These are phyloP conservation scores for Spergularia bocconei DNA, from an alignment of 148 eudicot species.

Conservation along the genomic window DNA sequence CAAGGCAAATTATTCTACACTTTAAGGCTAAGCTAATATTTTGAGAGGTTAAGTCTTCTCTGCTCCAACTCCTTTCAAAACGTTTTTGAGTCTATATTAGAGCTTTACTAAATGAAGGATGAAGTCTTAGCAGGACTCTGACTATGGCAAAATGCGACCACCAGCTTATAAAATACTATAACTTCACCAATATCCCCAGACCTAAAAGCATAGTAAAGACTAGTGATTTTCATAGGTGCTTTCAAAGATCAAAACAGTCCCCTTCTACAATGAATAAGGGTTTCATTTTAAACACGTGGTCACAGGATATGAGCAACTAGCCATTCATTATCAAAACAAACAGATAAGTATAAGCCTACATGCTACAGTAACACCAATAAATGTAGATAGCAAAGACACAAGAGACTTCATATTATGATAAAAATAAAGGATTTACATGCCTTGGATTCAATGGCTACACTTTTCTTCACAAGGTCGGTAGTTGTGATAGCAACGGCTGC, in stretches of 20 bases:
- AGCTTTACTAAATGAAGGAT: not conserved
- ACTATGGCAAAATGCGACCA: not conserved
- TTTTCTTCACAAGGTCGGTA: constrained; percentile 95
- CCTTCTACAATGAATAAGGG: too few relatives aligned
- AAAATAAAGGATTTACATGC: constrained; percentile 31
- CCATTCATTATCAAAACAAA: not conserved
- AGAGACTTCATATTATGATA: not conserved
- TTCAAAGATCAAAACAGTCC: not conserved
- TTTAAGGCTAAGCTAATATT: not conserved
- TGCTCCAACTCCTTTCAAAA: not conserved
- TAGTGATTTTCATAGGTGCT: not conserved
- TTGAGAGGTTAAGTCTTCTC: not conserved
- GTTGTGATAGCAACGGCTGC: constrained; percentile 99
- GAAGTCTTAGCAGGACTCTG: not conserved
- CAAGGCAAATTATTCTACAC: not conserved
- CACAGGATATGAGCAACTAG: not conserved
- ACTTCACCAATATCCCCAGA: not conserved
- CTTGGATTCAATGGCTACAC: constrained; percentile 89
- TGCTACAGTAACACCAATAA: not conserved
- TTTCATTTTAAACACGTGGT: not conserved
- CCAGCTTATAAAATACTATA: not conserved
- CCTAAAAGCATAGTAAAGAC: not conserved
- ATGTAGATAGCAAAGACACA: not conserved
- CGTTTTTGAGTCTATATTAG: not conserved
- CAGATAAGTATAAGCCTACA: not conserved